Evolutionary conservation across 1,139 yeast species (phyloP), one percentile per base, ranked within the genome.

Genomic region (Pichia kudriavzevii): DNA sequence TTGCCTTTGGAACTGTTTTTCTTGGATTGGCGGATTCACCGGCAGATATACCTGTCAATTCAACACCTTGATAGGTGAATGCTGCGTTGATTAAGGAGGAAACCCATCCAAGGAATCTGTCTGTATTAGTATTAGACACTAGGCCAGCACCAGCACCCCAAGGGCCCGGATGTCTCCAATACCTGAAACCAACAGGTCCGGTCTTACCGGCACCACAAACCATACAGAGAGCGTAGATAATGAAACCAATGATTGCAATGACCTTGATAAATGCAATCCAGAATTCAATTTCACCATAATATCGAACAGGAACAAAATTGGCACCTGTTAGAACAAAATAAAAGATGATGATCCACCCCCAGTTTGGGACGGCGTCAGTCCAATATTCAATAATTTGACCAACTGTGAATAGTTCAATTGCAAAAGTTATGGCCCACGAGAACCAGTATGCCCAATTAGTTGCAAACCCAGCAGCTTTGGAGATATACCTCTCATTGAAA

Each of bases 81-180:
- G 84, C 81, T 20, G 88, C 84, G 36, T 68, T 61, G 43, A 71
- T 64, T 44, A 72, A 57, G 42, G 75, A 63, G 45, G 66, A 57
- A 56, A 65, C 70, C 81, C 80, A 76, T 26, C 78, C 78, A 22
- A 69, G 49, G 52, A 80, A 79, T 53, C 80, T 64, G 35, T 66
- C 81, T 20, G 76, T 68, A 49, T 69, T 65, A 9, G 46, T 44
- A 26, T 61, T 58, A 62, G 65, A 31, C 61, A 72, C 54, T 58
- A 66, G 49, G 4, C 44, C 45, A 63, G 61, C 58, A 39, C 76
- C 76, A 3, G 63, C 67, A 44, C 84, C 87, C 77, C 72, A 84
- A 2, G 95, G 79, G 35, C 95, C 95, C 4, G 95, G 95, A 53
- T 87, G 64, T 59, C 88, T 75, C 96, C 96, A 88, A 63, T 87